Conservation (phyloP, 169 alveolate genomes). For the Babesia gibsoni region DNA sequence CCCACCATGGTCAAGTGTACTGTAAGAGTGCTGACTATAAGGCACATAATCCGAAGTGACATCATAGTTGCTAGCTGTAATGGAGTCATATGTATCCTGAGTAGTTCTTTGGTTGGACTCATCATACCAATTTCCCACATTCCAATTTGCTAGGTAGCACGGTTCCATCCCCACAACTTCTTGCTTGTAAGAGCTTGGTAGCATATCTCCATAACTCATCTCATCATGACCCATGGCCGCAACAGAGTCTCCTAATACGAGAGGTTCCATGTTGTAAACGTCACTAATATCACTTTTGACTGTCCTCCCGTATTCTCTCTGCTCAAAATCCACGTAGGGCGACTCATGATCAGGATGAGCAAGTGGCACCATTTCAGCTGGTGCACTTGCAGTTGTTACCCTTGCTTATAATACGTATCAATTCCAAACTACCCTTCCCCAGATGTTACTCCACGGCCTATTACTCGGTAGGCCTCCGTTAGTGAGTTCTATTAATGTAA, state of each 20-base stretch:
- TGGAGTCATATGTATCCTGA: background rate
- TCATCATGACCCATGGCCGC: background rate
- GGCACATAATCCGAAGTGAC: background rate
- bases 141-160: conserved; percentile 34
- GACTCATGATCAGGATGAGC: background rate
- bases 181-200: background rate
- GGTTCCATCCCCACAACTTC: conserved; percentile 42
- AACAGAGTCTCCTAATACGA: conserved; percentile 25
- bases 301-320: background rate
- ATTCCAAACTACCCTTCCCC: too few species aligned
- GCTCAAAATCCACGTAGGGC: background rate
- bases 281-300: background rate
- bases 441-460: too few species aligned
- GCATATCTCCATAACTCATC: background rate
- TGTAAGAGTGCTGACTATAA: background rate
- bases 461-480: too few species aligned
- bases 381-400: background rate
- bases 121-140: background rate
- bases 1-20: background rate
- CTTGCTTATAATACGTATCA: too few species aligned
- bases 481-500: too few species aligned
- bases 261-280: conserved; percentile 9
- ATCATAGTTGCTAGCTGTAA: background rate
- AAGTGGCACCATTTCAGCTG: conserved; percentile 4
- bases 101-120: background rate